Conservation (phyloP, 768 basidiomycete species). For the Rhodotorula taiwanensis region DNA sequence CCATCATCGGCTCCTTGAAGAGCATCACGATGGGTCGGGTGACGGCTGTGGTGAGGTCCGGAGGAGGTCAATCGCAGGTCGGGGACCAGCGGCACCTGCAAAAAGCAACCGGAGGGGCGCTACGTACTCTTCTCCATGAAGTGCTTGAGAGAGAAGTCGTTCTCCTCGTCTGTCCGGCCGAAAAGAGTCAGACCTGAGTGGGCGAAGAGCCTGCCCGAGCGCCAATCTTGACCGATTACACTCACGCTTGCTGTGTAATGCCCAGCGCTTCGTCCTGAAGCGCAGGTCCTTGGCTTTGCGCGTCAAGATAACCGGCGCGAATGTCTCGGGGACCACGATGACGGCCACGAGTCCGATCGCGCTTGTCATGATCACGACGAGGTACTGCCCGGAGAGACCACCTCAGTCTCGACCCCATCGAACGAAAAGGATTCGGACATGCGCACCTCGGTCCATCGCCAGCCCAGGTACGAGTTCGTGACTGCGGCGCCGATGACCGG, state of each 20-base stretch:
- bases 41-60: not conserved
- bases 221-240: not conserved
- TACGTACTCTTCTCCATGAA: conserved; percentile 43
- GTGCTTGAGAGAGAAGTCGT: conserved; percentile 39
- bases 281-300: conserved; percentile 42
- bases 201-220: not conserved
- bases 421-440: no score
- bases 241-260: conserved; percentile 19
- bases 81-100: no score
- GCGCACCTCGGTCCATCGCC: conserved; percentile 46
- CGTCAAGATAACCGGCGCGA: conserved; percentile 43
- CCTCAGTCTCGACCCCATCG: no score
- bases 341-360: conserved; percentile 39
- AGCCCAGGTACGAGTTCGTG: conserved; percentile 41
- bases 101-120: not conserved
- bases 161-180: conserved; percentile 39
- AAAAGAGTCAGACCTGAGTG: conserved; percentile 4
- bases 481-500: conserved; percentile 44
- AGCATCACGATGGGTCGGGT: conserved; percentile 43
- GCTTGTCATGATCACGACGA: conserved; percentile 42
- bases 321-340: conserved; percentile 45
- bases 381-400: conserved; percentile 34
- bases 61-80: not conserved
- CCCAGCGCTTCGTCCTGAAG: conserved; percentile 42
- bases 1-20: conserved; percentile 42